Conservation (phyloP, 371 early-diverging fungal genomes). For the Blakeslea trispora region DNA sequence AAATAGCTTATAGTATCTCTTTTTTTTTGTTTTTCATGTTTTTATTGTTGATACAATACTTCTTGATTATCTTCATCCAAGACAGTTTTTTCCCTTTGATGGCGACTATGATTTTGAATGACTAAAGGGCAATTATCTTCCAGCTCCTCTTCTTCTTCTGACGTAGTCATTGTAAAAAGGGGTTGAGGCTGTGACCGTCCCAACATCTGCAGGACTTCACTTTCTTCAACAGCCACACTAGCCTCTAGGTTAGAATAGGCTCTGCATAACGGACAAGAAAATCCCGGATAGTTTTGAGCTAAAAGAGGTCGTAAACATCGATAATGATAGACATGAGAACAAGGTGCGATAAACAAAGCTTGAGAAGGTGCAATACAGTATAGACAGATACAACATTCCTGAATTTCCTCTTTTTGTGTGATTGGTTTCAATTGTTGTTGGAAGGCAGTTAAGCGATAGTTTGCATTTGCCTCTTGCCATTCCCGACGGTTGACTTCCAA, state of each 20-base stretch:
- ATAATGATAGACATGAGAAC: constrained; percentile 97
- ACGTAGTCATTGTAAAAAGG: constrained; percentile 14
- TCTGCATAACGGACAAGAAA: constrained; percentile 94
- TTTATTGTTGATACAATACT: constrained; percentile 5
- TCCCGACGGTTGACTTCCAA: constrained; percentile 75
- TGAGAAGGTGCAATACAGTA: constrained; percentile 91
- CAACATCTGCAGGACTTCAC: constrained; percentile 51
- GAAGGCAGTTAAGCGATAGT: constrained; percentile 17
- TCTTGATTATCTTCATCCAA: constrained; percentile 20
- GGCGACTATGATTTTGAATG: background rate
- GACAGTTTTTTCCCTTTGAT: constrained; percentile 26
- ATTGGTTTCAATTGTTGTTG: constrained; percentile 17
- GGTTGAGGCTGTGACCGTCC: constrained; percentile 12
- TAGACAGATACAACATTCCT: constrained; percentile 97
- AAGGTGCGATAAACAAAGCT: constrained; percentile 94
- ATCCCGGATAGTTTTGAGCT: constrained; percentile 69
- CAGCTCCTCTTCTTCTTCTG: constrained; percentile 9
- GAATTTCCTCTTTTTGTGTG: constrained; percentile 28
- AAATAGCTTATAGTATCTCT: too few species aligned
- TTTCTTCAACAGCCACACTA: constrained; percentile 69
- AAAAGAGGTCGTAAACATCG: constrained; percentile 85
- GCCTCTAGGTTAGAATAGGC: constrained; percentile 93
- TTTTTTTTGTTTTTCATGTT: too few species aligned
- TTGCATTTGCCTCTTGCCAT: constrained; percentile 36
- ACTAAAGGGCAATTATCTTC: constrained; percentile 6